Conservation (phyloP, 1,284 basidiomycete genomes). For the Earliella scabrosa region DNA sequence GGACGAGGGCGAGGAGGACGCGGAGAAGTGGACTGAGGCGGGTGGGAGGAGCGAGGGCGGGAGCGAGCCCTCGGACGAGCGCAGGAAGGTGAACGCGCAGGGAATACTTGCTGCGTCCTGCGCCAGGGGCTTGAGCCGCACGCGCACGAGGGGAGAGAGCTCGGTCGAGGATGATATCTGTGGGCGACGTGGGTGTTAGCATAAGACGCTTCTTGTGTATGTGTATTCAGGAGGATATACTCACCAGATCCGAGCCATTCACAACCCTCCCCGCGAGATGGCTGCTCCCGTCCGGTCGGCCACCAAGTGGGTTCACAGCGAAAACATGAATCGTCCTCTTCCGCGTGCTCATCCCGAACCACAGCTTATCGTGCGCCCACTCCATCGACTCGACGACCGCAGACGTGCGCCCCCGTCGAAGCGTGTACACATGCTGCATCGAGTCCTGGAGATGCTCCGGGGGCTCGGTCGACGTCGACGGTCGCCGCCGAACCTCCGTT, state of each 20-base stretch:
- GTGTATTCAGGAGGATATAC: too few relatives aligned
- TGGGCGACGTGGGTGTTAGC: slow-evolving; percentile 37
- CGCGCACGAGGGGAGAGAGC: slow-evolving; percentile 59
- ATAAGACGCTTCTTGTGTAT: too few relatives aligned
- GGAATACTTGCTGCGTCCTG: slow-evolving; percentile 43
- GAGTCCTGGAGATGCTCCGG: slow-evolving; percentile 30
- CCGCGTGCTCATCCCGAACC: slow-evolving; percentile 70
- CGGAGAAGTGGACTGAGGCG: slow-evolving; percentile 35
- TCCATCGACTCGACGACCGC: slow-evolving; percentile 64
- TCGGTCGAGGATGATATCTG: slow-evolving; percentile 54
- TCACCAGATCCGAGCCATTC: slow-evolving; percentile 57
- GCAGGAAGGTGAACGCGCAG: slow-evolving; percentile 60
- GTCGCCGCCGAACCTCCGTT: not conserved
- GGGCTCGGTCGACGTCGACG: not conserved
- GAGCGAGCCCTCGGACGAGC: slow-evolving; percentile 39
- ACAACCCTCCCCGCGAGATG: slow-evolving; percentile 63
- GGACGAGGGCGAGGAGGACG: slow-evolving; percentile 37
- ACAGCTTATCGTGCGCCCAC: slow-evolving; percentile 68
- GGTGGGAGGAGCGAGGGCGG: slow-evolving; percentile 47
- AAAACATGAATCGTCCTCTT: slow-evolving; percentile 77
- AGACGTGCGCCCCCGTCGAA: slow-evolving; percentile 73
- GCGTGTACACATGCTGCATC: slow-evolving; percentile 69
- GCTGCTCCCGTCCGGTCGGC: slow-evolving; percentile 64
- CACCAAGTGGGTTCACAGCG: slow-evolving; percentile 77
- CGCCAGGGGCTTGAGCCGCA: slow-evolving; percentile 46